Percentiles rank a stretch among this genome's conserved stretches.
Conservation (phyloP, 2,329 filamentous ascomycete species). For the Cordyceps cicadae region DNA sequence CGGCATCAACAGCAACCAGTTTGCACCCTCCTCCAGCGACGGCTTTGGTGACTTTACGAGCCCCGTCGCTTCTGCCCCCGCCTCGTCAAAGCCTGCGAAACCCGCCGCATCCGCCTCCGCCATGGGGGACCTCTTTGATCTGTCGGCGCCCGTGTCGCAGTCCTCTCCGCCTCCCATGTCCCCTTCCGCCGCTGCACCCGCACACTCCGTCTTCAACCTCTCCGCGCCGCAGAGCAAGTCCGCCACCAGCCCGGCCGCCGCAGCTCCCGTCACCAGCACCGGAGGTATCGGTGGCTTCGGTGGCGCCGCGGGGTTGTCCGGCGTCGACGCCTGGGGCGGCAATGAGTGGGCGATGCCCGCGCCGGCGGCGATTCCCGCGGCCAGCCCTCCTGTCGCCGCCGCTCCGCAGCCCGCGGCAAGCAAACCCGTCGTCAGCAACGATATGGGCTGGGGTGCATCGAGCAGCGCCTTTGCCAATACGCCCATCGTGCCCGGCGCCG, state of each 20-base stretch:
- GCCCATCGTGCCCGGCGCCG: conserved; percentile 52
- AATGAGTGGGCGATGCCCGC: conserved; percentile 73
- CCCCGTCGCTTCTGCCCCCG: conserved; percentile 39
- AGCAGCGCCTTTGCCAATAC: conserved; percentile 45
- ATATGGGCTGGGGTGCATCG: conserved; percentile 51
- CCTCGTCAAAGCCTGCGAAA: conserved; percentile 31
- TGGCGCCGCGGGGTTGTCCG: conserved; percentile 29
- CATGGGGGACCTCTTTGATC: conserved; percentile 75
- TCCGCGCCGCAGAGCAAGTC: conserved; percentile 46
- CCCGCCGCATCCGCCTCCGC: conserved; percentile 41
- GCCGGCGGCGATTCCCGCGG: conserved; percentile 45
- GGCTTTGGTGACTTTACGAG: conserved; percentile 61
- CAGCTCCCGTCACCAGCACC: conserved; percentile 22
- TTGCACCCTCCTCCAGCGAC: conserved; percentile 32
- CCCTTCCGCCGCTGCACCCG: conserved; percentile 30
- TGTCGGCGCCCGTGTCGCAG: conserved; percentile 47
- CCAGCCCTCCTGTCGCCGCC: not conserved
- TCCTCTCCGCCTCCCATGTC: conserved; percentile 35
- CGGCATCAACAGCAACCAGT: not conserved
- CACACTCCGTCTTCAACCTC: conserved; percentile 73
- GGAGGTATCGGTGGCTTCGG: conserved; percentile 25
- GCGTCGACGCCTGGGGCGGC: conserved; percentile 73
- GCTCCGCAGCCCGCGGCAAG: not conserved
- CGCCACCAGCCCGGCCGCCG: conserved; percentile 19
- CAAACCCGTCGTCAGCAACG: conserved; percentile 40